These are phyloP conservation scores for Fusarium torulosum DNA, from an alignment of 2,329 filamentous ascomycete genomes.

Conservation along the genomic window DNA sequence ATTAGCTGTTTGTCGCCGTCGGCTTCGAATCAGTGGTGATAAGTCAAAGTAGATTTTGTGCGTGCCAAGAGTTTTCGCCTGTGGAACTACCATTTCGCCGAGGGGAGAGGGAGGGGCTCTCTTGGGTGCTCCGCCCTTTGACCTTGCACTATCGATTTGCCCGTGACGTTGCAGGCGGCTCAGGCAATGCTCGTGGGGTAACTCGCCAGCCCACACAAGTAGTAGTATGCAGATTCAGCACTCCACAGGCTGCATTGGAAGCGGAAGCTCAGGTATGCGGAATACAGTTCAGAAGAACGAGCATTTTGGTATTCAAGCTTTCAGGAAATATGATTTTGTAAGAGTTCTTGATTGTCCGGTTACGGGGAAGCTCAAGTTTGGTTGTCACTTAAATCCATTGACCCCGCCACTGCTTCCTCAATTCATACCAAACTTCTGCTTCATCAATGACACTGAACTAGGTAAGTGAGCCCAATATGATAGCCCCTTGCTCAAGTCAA, in stretches of 20 bases:
- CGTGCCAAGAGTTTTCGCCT: constrained; percentile 61
- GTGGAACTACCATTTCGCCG: constrained; percentile 57
- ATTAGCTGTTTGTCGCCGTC: constrained; percentile 55
- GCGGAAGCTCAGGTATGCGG: too few relatives aligned
- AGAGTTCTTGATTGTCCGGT: background rate
- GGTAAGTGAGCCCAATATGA: background rate
- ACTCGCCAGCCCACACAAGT: background rate
- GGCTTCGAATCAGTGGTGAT: constrained; percentile 52
- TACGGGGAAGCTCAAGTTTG: background rate
- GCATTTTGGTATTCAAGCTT: background rate
- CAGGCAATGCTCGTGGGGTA: constrained; percentile 40
- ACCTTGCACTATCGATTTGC: constrained; percentile 16
- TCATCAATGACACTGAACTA: background rate
- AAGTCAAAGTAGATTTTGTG: constrained; percentile 58
- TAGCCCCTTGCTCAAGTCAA: background rate
- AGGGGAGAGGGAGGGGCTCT: constrained; percentile 38
- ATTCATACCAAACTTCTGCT: background rate
- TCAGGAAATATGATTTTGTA: too few relatives aligned
- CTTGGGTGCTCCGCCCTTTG: constrained; percentile 30
- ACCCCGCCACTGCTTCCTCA: background rate
- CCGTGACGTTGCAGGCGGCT: constrained; percentile 39
- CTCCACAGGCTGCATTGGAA: too few relatives aligned
- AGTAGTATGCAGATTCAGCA: too few relatives aligned
- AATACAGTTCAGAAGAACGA: too few relatives aligned
- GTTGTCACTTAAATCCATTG: background rate